Evolutionary conservation across 1,139 yeast species (phyloP).

Genomic region (Sugiyamaella novakii): DNA sequence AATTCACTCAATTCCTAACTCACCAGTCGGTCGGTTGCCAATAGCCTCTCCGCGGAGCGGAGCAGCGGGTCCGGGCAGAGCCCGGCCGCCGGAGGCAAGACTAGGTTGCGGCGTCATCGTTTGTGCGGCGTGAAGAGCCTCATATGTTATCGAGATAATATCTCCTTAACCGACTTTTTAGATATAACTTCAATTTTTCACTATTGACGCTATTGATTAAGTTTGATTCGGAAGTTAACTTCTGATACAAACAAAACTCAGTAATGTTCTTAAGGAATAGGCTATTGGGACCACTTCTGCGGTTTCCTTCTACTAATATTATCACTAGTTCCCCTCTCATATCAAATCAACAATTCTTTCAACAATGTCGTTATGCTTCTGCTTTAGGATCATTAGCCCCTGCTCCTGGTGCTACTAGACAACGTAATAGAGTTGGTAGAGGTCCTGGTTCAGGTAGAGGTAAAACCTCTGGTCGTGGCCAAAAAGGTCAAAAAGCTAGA

Average conservation of each 20-base stretch:
- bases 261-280: conserved; percentile 4
- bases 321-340: no score
- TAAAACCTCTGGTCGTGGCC: conserved; percentile 96
- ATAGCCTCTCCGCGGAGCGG: no score
- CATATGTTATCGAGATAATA: background rate
- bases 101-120: no score
- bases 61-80: no score
- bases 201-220: no score
- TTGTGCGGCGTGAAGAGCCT: no score
- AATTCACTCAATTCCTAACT: no score
- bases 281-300: background rate
- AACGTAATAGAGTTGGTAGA: conserved; percentile 81
- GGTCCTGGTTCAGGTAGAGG: conserved; percentile 92
- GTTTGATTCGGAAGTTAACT: no score
- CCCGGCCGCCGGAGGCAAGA: no score
- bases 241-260: no score
- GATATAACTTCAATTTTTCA: background rate
- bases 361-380: conserved; percentile 18
- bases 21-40: no score
- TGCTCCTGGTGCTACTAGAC: conserved; percentile 39
- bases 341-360: conserved; percentile 4
- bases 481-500: conserved; percentile 98
- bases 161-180: background rate
- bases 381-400: conserved; percentile 36
- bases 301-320: background rate